Evolutionary conservation across 371 early-diverging fungal genomes (phyloP), one percentile per base, ranked within the genome.

Genomic region (Smittium mucronatum): DNA sequence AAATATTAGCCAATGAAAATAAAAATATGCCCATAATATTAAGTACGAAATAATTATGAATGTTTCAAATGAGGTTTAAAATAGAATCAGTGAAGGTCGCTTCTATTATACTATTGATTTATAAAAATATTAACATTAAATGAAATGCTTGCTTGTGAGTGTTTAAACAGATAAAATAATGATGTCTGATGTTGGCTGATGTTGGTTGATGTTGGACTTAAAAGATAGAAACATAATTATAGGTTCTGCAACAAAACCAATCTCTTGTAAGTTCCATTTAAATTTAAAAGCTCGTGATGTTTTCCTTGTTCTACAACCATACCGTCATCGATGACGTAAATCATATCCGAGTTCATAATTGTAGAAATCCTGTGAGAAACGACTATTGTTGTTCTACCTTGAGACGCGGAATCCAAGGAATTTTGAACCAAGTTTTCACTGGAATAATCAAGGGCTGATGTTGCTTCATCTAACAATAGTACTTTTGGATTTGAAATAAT

Each of bases 291-390:
- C 68, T 88, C 86, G 31, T 83, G 82, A 75, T 93, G 93, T 30
- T 85, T 89, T 29, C 96, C 96, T 71, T 81, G 80, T 78, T 95
- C 96, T 16, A 86, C 83, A 31, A 94, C 83, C 33, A 77, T 76
- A 16, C 94, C 94, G 30, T 87, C 76, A 70, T 89, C 86, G 70
- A 91, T 82, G 0, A 90, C 89, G 34, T 86, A 77, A 59, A 91
- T 90, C 63, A 83, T 69, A 72, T 95, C 95, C 26, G 91, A 90
- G 64, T 86, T 78, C 70, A 82, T 82, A 69, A 90, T 89, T 32
- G 89, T 89, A 33, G 89, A 85, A 35, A 94, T 76, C 21, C 75
- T 72, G 61, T 69, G 72, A 1, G 88, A 85, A 65, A 88, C 84
- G 0, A 86, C 77, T 30, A 88, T 73, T 16, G 85, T 86, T 1